phyloP scores from a whole-genome alignment of 805 yeast genomes.

The Alloascoidea hylecoeti region DNA sequence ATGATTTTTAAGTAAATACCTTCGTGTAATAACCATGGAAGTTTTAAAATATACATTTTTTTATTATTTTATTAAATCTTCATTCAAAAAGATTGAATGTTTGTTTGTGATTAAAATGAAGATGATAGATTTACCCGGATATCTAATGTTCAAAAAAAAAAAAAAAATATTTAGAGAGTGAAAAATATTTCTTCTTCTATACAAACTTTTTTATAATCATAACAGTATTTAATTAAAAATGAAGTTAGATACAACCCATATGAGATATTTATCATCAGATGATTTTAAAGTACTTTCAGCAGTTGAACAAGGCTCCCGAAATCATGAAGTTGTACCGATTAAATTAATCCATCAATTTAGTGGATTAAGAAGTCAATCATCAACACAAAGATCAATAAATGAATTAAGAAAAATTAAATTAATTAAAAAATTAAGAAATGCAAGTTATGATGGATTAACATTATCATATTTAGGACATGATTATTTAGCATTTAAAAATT shows the following conservation, averaged over 20 bases:
- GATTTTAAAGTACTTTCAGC: constrained; percentile 87
- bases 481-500: constrained; percentile 76
- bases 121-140: too few relatives aligned
- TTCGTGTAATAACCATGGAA: constrained; percentile 57
- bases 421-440: constrained; percentile 69
- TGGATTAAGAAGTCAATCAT: constrained; percentile 59
- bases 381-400: constrained; percentile 64
- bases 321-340: constrained; percentile 93
- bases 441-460: constrained; percentile 90
- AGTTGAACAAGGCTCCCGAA: constrained; percentile 79
- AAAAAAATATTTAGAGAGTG: too few relatives aligned
- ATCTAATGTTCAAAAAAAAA: too few relatives aligned
- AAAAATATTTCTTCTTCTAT: too few relatives aligned
- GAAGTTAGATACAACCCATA: constrained; percentile 88
- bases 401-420: constrained; percentile 81
- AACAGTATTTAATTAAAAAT: too few relatives aligned
- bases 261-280: constrained; percentile 84
- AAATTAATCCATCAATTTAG: constrained; percentile 68
- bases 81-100: not conserved
- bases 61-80: too few relatives aligned
- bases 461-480: constrained; percentile 85
- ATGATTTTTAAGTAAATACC: constrained; percentile 18
- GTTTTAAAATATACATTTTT: constrained; percentile 52
- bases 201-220: too few relatives aligned
- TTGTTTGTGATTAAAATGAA: too few relatives aligned